Base-by-base conservation (phyloP, 2,329 filamentous ascomycete species). In the Zymoseptoria crescenta region DNA sequence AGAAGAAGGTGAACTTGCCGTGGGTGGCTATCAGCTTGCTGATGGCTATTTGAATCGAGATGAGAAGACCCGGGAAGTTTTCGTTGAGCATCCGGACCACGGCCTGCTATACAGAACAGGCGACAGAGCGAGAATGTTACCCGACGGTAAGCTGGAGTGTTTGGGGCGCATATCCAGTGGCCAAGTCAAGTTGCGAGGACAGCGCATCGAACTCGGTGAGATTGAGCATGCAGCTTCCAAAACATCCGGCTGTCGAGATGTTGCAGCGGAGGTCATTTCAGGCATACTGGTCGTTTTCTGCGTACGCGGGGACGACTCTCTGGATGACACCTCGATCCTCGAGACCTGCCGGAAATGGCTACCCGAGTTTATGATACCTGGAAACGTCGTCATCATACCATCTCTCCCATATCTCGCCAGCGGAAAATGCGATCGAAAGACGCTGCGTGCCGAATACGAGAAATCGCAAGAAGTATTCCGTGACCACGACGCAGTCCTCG, bases 111-210 rank as follows among this genome's bases (percentile, higher is more conserved):
- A 96, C 72, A 82, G 89, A 29, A 96, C 91, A 0, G 91, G 91
- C 0, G 92, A 96, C 73, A 90, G 88, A 69, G 92, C 88, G 4
- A 81, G 83, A 21, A 79, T 96, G 54, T 80, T 81, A 1, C 65
- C 78, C 0, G 80, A 88, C 60, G 89, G 91, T 0, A 83, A 80
- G 0, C 78, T 96, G n/a, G 88, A 96, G 71, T 95, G 89, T 68
- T 79, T 92, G 35, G 92, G 92, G 0, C 86, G 92, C 9, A 86
- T 96, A 10, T 82, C 83, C 1, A 83, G 84, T 54, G 91, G 89
- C 0, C 92, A 96, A 72, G 86, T 96, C 55, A 96, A 96, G 73
- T 79, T 96, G 7, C 83, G 91, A 56, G 91, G 91, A 1, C 91
- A 83, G 49, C 83, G 95, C 1, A 76, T 90, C 30, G 78, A 72